phyloP scores from a whole-genome alignment of 441 rosid genomes.

The Gossypium gossypioides region DNA sequence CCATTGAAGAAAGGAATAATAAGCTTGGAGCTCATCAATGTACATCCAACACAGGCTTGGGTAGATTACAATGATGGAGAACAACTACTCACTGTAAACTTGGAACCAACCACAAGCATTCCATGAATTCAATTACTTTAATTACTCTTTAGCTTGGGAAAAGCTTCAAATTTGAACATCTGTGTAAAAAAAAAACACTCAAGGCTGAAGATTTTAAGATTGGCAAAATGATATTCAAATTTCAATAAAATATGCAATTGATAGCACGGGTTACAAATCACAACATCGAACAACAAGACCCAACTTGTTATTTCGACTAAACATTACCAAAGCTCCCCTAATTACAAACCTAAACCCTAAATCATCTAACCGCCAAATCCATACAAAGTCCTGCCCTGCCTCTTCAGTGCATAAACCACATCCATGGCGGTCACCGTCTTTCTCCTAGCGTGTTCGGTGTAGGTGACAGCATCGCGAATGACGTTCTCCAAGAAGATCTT shows the following conservation, averaged over 20 bases:
- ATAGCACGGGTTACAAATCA: not conserved
- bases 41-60: no score
- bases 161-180: no score
- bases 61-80: no score
- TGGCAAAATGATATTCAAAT: not conserved
- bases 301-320: not conserved
- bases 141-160: no score
- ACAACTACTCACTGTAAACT: no score
- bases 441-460: slow-evolving; percentile 41
- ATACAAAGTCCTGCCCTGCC: not conserved
- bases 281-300: not conserved
- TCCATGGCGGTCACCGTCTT: slow-evolving; percentile 44
- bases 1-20: no score
- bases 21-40: no score
- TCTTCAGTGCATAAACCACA: slow-evolving; percentile 32
- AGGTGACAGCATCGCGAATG: not conserved
- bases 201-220: no score
- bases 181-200: no score
- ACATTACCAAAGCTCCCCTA: not conserved
- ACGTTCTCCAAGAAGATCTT: slow-evolving; percentile 2
- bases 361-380: not conserved
- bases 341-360: not conserved
- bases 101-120: no score
- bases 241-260: not conserved
- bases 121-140: no score